phyloP scores from a whole-genome alignment of 2,329 filamentous ascomycete species.

The Ascochyta viciae-villosae region DNA sequence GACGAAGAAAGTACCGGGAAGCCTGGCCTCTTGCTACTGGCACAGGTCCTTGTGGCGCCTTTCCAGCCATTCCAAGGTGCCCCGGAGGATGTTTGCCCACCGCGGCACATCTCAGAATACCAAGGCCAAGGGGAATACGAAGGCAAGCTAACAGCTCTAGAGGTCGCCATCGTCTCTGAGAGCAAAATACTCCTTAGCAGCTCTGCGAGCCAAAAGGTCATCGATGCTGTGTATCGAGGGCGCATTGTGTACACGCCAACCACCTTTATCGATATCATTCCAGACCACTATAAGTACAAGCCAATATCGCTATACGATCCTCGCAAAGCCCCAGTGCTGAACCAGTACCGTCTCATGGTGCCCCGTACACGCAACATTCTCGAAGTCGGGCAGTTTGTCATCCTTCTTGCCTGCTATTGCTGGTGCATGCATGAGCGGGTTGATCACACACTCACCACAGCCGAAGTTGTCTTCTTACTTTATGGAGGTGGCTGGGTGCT shows the following conservation, averaged over 20 bases:
- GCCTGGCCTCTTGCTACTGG: constrained; percentile 73
- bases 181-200: constrained; percentile 80
- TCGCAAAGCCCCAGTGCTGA: constrained; percentile 74
- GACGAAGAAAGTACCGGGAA: constrained; percentile 78
- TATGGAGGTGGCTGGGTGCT: constrained; percentile 81
- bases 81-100: constrained; percentile 68
- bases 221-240: constrained; percentile 82
- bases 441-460: constrained; percentile 60
- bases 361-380: constrained; percentile 78
- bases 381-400: constrained; percentile 75
- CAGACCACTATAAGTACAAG: constrained; percentile 84
- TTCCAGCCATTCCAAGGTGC: constrained; percentile 89
- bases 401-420: constrained; percentile 73
- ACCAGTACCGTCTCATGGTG: constrained; percentile 85
- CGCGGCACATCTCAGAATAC: constrained; percentile 59
- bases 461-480: constrained; percentile 73
- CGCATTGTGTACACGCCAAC: constrained; percentile 83
- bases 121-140: constrained; percentile 57
- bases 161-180: constrained; percentile 83
- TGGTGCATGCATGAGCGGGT: constrained; percentile 74
- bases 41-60: constrained; percentile 81
- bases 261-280: constrained; percentile 81
- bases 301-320: constrained; percentile 84
- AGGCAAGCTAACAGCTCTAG: constrained; percentile 75
- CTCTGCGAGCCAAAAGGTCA: constrained; percentile 80